Evolutionary conservation across 495 filamentous ascomycete species (phyloP).

Genomic region (Podospora tetraspora): DNA sequence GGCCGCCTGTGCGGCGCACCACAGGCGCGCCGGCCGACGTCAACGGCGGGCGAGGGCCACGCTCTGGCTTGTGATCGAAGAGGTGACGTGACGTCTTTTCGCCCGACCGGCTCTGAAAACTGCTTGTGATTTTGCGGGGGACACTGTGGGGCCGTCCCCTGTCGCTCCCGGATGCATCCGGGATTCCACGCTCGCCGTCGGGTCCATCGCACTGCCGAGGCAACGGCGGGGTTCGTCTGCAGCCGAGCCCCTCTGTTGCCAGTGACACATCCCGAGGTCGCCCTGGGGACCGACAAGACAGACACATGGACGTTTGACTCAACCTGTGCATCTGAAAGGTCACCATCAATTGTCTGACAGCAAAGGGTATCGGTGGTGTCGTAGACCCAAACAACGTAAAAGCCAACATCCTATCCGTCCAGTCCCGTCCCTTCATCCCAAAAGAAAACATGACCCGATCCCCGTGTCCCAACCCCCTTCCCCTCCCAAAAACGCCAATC

Average conservation of each 20-base stretch:
- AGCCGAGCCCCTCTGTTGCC: neutral
- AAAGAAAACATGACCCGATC: neutral
- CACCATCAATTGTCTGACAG: neutral
- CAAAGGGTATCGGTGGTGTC: neutral
- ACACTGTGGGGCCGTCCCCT: constrained; percentile 5
- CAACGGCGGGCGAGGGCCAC: neutral
- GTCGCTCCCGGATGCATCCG: constrained; percentile 30
- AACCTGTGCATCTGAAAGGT: neutral
- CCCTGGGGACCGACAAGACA: neutral
- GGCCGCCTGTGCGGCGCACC: neutral
- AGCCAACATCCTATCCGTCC: neutral
- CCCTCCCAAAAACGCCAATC: neutral
- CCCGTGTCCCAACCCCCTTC: neutral
- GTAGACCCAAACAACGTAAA: neutral
- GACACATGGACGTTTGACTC: neutral
- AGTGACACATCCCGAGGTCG: neutral
- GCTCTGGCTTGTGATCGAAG: constrained; percentile 28
- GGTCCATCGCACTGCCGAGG: constrained; percentile 19
- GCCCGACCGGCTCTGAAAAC: constrained; percentile 33
- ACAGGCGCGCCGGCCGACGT: neutral
- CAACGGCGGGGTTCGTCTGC: neutral
- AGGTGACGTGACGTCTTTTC: constrained; percentile 31
- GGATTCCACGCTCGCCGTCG: constrained; percentile 8
- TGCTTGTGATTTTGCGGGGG: constrained; percentile 50
- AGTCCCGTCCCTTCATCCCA: neutral